These are phyloP conservation scores for Anisodus acutangulus DNA, from an alignment of 257 asterid species.

Conservation along the genomic window DNA sequence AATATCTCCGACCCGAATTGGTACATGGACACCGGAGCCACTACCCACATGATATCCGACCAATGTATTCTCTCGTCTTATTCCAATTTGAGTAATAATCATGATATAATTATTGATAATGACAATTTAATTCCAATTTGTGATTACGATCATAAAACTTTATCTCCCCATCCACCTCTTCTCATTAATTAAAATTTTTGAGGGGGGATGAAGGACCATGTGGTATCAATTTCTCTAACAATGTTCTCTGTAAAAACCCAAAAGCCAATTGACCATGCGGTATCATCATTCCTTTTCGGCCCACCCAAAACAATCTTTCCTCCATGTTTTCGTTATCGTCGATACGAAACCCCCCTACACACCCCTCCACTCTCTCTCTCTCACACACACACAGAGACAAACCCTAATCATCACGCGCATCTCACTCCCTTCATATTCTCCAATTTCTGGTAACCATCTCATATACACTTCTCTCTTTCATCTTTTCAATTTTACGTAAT, in stretches of 20 bases:
- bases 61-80: too few species aligned
- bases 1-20: too few species aligned
- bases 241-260: background rate
- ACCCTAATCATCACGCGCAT: slow-evolving; percentile 37
- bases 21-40: too few species aligned
- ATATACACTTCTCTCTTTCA: background rate
- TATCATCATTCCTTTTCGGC: background rate
- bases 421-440: slow-evolving; percentile 33
- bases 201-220: too few species aligned
- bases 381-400: slow-evolving; percentile 5
- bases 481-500: background rate
- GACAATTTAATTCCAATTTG: too few species aligned
- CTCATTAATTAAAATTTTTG: too few species aligned
- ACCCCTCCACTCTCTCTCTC: slow-evolving; percentile 17
- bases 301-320: background rate
- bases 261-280: background rate
- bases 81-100: too few species aligned
- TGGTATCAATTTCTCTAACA: too few species aligned
- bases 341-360: slow-evolving; percentile 1
- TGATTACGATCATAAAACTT: too few species aligned
- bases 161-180: too few species aligned
- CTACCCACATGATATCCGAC: too few species aligned
- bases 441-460: background rate
- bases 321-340: background rate
- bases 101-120: too few species aligned